Evolutionary conservation across 225 moss, liverwort and hornwort genomes (phyloP), one percentile per base, ranked within the genome.

Genomic region (Pseudisothecium myosuroides): DNA sequence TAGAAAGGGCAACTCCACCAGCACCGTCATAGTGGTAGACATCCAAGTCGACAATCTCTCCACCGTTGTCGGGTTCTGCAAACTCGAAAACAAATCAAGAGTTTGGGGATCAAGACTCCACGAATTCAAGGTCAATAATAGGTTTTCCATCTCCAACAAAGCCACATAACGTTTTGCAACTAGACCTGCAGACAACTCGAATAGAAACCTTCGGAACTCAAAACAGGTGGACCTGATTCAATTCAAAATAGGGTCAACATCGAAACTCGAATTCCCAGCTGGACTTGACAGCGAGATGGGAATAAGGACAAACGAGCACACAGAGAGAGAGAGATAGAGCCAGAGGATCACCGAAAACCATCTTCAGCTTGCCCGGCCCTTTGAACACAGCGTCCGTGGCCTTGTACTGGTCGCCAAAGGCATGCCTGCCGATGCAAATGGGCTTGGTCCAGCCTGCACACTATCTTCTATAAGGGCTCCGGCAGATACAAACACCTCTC

Each of bases 351-450:
- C 96, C 96, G 65, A 96, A 98, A 45, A 98, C 95, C 92, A 98
- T 91, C 89, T 95, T 97, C 76, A 98, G 92, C 90, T 96, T 98
- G 41, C 98, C 98, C 41, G 98, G 95, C 50, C 94, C 97, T 88
- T 96, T 97, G 43, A 96, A 89, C 22, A 98, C 97, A 34, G 96
- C 94, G 69, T 98, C 97, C 23, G 98, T 98, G 32, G 97, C 98
- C 90, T 93, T 96, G 93, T 98, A 98, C 92, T 98, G 98, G 84
- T 98, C 97, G 20, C 96, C 98, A 85, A 69, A 96, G 61, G 97
- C 98, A 89, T 98, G 98, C 88, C 98, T 97, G 72, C 98, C 98
- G 89, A 98, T 97, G 92, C 97, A 98, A 86, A 98, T 96, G 52
- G 98, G 97, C 58, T 92, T 96, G 32, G 89, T 96, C 98, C 98